Conservation (phyloP, 1,284 basidiomycete genomes). For the Schizopora paradoxa region DNA sequence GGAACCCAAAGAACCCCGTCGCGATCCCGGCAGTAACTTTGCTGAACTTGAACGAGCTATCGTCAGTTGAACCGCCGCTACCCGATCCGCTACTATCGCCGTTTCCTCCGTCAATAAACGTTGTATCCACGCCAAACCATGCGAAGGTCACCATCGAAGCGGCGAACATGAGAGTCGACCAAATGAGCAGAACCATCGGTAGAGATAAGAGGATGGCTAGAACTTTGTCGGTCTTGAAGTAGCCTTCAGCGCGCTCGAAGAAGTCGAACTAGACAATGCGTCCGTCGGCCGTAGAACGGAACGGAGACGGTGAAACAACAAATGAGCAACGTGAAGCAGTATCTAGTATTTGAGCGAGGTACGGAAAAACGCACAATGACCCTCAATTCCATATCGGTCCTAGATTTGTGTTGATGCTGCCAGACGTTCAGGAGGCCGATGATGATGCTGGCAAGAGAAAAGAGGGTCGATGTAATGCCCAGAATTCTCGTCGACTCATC, state of each 20-base stretch:
- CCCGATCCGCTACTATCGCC: too few relatives aligned
- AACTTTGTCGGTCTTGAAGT: constrained; percentile 12
- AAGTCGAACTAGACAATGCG: constrained; percentile 15
- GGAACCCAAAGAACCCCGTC: constrained; percentile 10
- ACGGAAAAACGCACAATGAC: constrained; percentile 4
- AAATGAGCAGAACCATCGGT: constrained; percentile 18
- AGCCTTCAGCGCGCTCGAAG: constrained; percentile 13
- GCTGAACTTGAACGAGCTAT: constrained; percentile 5
- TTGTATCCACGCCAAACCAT: constrained; percentile 15
- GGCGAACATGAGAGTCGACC: constrained; percentile 17
- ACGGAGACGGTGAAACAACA: too few relatives aligned
- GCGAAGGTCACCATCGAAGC: constrained; percentile 16
- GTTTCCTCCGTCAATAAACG: constrained; percentile 5
- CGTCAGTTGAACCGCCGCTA: neutral
- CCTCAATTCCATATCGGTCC: constrained; percentile 22
- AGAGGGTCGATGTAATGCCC: constrained; percentile 42
- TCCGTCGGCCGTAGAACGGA: too few relatives aligned
- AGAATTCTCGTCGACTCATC: constrained; percentile 34
- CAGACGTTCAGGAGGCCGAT: constrained; percentile 52
- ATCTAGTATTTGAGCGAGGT: neutral
- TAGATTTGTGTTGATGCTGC: constrained; percentile 46
- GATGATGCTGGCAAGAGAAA: constrained; percentile 48
- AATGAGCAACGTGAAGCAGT: neutral
- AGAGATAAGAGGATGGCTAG: constrained; percentile 17
- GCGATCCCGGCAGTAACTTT: constrained; percentile 10